Conservation (phyloP, 495 filamentous ascomycete genomes). For the Barbatosphaeria neglecta region DNA sequence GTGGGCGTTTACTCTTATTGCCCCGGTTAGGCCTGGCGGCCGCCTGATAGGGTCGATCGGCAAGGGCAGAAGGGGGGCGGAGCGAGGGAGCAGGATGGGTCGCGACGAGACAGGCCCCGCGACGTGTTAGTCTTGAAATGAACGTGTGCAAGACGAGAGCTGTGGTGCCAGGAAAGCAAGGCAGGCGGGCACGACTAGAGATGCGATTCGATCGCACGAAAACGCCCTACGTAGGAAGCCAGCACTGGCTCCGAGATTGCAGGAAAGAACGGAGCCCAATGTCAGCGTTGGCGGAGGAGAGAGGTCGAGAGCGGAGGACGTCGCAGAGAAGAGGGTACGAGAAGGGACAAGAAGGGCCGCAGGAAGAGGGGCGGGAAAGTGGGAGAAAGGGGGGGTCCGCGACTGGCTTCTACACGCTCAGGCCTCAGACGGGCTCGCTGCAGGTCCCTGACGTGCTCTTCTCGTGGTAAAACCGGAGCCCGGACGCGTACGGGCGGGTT, state of each 20-base stretch:
- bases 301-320: conserved; percentile 13
- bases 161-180: conserved; percentile 1
- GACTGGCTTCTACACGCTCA: conserved; percentile 19
- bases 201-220: background rate
- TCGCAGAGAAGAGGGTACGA: conserved; percentile 9
- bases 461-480: conserved; percentile 20
- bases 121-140: background rate
- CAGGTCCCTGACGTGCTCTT: conserved; percentile 16
- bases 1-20: conserved; percentile 18
- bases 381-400: conserved; percentile 1
- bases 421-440: conserved; percentile 17
- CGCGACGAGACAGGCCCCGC: conserved; percentile 7
- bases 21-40: conserved; percentile 8
- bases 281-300: conserved; percentile 13
- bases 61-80: background rate
- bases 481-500: conserved; percentile 10
- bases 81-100: too few species aligned
- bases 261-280: conserved; percentile 1
- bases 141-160: background rate
- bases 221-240: background rate
- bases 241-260: background rate
- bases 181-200: conserved; percentile 2
- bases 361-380: background rate
- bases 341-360: conserved; percentile 7
- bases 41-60: conserved; percentile 10